phyloP scores from a whole-genome alignment of 805 yeast genomes.

The Grigorovia humatica region DNA sequence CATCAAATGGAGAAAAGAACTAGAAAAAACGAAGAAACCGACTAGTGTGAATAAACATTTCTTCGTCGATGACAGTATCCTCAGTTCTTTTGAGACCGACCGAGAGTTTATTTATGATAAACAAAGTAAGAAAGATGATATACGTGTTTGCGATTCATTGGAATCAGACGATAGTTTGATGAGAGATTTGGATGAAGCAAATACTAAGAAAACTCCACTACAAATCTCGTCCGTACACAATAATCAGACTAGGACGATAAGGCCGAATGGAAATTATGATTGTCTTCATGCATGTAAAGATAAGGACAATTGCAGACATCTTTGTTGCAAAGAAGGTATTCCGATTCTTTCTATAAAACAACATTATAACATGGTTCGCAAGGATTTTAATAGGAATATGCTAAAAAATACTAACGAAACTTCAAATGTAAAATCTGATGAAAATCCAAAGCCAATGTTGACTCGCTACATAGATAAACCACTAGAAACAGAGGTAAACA shows the following conservation, averaged over 20 bases:
- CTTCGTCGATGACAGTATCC: background rate
- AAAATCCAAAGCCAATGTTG: no score
- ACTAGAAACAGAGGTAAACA: no score
- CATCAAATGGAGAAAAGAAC: background rate
- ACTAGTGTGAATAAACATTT: background rate
- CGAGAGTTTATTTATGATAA: background rate
- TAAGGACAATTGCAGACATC: conserved; percentile 33
- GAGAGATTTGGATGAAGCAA: background rate
- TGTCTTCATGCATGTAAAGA: conserved; percentile 37
- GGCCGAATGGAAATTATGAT: conserved; percentile 27
- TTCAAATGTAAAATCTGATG: no score
- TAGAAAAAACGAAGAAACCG: background rate
- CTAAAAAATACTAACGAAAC: background rate
- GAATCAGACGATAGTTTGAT: conserved; percentile 10
- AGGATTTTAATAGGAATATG: background rate
- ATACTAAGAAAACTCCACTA: background rate
- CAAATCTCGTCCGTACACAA: background rate
- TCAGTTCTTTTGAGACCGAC: background rate
- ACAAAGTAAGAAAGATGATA: background rate
- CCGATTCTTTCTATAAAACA: conserved; percentile 10
- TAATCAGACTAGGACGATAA: conserved; percentile 6
- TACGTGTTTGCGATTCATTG: background rate
- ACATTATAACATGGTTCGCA: background rate
- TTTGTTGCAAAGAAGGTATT: conserved; percentile 39
- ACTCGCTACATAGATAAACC: no score